Evolutionary conservation across 1,139 yeast genomes (phyloP), one percentile per base, ranked within the genome.

Genomic region (Lodderomyces pseudojiufengensis): DNA sequence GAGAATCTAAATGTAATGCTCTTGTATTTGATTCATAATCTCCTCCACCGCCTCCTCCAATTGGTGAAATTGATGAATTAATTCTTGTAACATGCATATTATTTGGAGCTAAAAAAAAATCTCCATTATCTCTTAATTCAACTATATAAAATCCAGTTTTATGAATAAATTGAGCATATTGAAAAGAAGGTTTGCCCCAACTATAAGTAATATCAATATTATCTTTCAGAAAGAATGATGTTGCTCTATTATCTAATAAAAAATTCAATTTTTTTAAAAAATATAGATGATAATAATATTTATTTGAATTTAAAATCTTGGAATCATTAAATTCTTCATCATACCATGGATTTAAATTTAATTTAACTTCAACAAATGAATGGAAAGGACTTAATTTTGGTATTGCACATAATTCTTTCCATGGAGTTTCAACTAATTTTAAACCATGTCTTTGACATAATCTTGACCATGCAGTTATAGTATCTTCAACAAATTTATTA

Each of bases 101-200:
- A 49, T 84, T 84, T 2, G 95, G 95, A 0, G 90, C 92, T 50
- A 90, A 63, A 45, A 84, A 80, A 48, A 90, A 73, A 39, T 80
- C 84, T 12, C 95, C 95, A 46, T 80, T 82, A 31, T 80, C 87
- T 43, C 92, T 67, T 32, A 94, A 70, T 57, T 94, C 97, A 3
- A 94, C 95, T 39, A 94, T 77, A 46, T 90, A 86, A 2, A 86
- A 80, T 2, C 98, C 99, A 1, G 95, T 79, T 44, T 70, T 74
- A 57, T 94, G 98, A 38, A 94, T 81, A 52, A 84, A 94, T 57
- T 94, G 98, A 1, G 90, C 87, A 54, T 77, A 84, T 47, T 81
- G 78, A 62, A 85, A 90, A 16, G 70, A 67, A 1, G 95, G 95
- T 41, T 73, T 76, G 2, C 97, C 97, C 97, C 97, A 92, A 26